Percentiles rank a stretch among this genome's conserved stretches.
Conservation (phyloP, 163 green algal genomes). For the Picocystis sp. region DNA sequence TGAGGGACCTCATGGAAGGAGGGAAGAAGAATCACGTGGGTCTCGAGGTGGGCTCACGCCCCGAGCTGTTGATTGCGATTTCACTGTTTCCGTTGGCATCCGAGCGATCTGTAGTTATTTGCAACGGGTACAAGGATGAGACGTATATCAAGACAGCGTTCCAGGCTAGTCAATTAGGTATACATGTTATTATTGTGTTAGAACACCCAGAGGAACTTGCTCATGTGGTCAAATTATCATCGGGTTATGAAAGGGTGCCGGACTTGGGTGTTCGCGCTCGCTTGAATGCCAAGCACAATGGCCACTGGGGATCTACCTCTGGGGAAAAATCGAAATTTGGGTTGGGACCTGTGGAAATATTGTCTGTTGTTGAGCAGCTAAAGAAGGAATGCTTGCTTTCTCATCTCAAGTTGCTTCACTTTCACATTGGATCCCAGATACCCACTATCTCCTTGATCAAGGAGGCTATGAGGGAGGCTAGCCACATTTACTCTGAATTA, state of each 20-base stretch:
- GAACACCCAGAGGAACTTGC: slow-evolving; percentile 33
- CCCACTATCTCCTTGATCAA: slow-evolving; percentile 24
- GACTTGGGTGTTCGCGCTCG: slow-evolving; percentile 38
- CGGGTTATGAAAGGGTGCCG: slow-evolving; percentile 20
- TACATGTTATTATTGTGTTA: slow-evolving; percentile 40
- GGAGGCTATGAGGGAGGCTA: slow-evolving; percentile 42
- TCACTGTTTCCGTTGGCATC: slow-evolving; percentile 13
- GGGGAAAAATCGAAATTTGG: slow-evolving; percentile 45
- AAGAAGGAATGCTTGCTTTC: slow-evolving; percentile 27
- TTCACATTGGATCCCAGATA: slow-evolving; percentile 48
- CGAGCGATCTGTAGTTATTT: slow-evolving; percentile 29
- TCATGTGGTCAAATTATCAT: slow-evolving; percentile 14
- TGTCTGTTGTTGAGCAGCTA: slow-evolving; percentile 32
- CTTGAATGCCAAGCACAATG: slow-evolving; percentile 32
- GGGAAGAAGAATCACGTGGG: slow-evolving; percentile 24
- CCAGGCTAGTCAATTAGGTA: slow-evolving; percentile 28
- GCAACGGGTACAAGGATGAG: slow-evolving; percentile 56
- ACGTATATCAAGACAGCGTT: slow-evolving; percentile 48
- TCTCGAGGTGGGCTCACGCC: slow-evolving; percentile 46
- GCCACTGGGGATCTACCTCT: slow-evolving; percentile 46
- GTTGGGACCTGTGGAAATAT: slow-evolving; percentile 29
- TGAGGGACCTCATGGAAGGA: slow-evolving; percentile 22
- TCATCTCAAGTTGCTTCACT: slow-evolving; percentile 48
- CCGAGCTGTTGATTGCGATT: slow-evolving; percentile 46
- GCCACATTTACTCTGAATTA: slow-evolving; percentile 43